phyloP scores from a whole-genome alignment of 2,329 filamentous ascomycete species.

The Lasiodiplodia citricola region DNA sequence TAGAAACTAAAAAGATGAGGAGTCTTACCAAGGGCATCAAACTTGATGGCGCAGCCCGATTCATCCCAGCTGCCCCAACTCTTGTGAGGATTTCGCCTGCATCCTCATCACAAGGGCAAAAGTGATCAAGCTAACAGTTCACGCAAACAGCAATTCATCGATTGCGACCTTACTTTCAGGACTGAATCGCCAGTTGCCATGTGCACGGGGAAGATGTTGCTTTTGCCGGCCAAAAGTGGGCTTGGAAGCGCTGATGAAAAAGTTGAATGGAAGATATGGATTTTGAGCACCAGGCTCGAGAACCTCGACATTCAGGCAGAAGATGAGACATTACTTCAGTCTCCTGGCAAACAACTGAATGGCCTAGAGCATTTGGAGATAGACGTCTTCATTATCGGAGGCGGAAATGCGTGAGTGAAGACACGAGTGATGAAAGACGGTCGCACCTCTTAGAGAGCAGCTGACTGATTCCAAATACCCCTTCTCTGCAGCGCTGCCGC shows the following conservation, averaged over 20 bases:
- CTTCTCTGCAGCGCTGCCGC: slow-evolving; percentile 31
- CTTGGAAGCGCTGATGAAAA: not conserved
- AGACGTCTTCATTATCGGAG: slow-evolving; percentile 28
- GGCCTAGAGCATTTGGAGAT: slow-evolving; percentile 3
- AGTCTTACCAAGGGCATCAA: not conserved
- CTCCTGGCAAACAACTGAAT: slow-evolving; percentile 1
- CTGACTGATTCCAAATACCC: not conserved
- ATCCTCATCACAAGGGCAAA: not conserved
- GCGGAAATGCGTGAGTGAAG: slow-evolving; percentile 26
- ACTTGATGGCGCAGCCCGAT: not conserved
- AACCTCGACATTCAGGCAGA: slow-evolving; percentile 14
- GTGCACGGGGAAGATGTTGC: not conserved
- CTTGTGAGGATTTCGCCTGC: slow-evolving; percentile 1
- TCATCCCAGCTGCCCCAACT: slow-evolving; percentile 4
- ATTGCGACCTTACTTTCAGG: not conserved
- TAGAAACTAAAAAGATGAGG: not conserved
- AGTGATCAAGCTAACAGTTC: not conserved
- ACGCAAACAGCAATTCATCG: slow-evolving; percentile 7
- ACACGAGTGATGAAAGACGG: not conserved
- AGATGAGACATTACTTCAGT: slow-evolving; percentile 17
- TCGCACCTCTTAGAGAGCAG: too few species aligned
- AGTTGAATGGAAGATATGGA: slow-evolving; percentile 27
- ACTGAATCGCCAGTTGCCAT: not conserved
- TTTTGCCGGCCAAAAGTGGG: not conserved
- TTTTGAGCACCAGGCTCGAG: slow-evolving; percentile 23